phyloP scores from a whole-genome alignment of 73 alveolate genomes.

The Blepharisma stoltei region DNA sequence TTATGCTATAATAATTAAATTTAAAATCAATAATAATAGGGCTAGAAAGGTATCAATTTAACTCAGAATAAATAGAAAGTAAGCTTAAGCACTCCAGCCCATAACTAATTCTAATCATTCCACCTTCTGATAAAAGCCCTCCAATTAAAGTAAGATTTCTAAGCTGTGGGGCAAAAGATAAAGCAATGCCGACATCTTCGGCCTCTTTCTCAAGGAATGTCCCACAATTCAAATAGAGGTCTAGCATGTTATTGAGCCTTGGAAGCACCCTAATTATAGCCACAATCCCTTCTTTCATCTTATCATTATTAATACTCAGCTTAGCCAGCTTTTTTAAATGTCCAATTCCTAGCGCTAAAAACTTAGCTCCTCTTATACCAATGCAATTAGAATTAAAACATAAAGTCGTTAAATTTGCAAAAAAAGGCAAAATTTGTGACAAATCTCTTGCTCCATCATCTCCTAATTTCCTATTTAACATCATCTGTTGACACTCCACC shows the following conservation, averaged over 20 bases:
- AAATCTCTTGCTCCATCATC: slow-evolving; percentile 27
- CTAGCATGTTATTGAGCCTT: not conserved
- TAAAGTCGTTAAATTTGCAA: not conserved
- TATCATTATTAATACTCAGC: slow-evolving; percentile 19
- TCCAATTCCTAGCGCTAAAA: not conserved
- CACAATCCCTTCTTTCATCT: slow-evolving; percentile 14
- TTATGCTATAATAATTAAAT: no score
- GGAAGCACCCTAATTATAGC: slow-evolving; percentile 10
- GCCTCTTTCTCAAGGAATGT: slow-evolving; percentile 5
- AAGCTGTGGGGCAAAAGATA: not conserved
- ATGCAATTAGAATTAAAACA: not conserved
- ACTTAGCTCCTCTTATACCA: slow-evolving; percentile 21
- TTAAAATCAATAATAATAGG: no score
- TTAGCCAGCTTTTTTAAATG: slow-evolving; percentile 4
- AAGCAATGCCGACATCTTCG: not conserved
- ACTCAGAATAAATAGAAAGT: no score
- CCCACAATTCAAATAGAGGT: slow-evolving; percentile 7
- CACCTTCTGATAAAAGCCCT: not conserved
- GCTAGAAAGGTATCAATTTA: no score
- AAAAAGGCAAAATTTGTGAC: slow-evolving; percentile 22
- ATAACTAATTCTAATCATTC: not conserved
- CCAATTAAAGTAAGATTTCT: not conserved
- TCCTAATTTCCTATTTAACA: slow-evolving; percentile 17
- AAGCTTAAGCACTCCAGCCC: not conserved
- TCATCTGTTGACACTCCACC: no score